Percentiles rank a stretch among this genome's conserved stretches.
Evolutionary conservation across 352 stramenopile genomes (phyloP).

Genomic region (Ophiocytium majus): DNA sequence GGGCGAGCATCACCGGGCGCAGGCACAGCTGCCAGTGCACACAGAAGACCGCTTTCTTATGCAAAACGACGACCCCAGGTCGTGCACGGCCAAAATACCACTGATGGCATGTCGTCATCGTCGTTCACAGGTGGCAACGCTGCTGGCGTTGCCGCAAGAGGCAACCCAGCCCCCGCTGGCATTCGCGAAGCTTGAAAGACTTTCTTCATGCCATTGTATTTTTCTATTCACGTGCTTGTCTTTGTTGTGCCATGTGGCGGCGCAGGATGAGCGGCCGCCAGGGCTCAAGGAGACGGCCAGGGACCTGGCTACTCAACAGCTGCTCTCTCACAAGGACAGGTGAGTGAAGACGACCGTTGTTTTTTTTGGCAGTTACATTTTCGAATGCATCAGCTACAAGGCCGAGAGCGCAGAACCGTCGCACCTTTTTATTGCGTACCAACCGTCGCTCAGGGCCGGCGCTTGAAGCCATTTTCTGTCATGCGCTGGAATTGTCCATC

Average conservation of each 20-base stretch:
- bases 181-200: not conserved
- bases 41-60: too few relatives aligned
- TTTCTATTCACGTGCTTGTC: not conserved
- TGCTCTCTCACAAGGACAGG: slow-evolving; percentile 59
- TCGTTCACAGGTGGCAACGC: not conserved
- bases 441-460: too few relatives aligned
- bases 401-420: not conserved
- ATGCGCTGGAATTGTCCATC: not conserved
- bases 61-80: too few relatives aligned
- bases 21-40: too few relatives aligned
- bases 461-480: not conserved
- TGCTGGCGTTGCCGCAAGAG: not conserved
- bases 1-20: too few relatives aligned
- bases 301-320: slow-evolving; percentile 40
- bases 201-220: not conserved
- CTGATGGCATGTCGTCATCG: not conserved
- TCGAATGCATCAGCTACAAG: too few relatives aligned
- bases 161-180: not conserved
- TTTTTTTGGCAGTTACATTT: too few relatives aligned
- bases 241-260: not conserved
- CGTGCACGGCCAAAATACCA: too few relatives aligned
- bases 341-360: not conserved
- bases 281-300: slow-evolving; percentile 49
- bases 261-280: slow-evolving; percentile 52
- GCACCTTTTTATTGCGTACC: too few relatives aligned